These are phyloP conservation scores for Uncinocarpus reesii DNA, from an alignment of 2,329 filamentous ascomycete species.

Conservation along the genomic window DNA sequence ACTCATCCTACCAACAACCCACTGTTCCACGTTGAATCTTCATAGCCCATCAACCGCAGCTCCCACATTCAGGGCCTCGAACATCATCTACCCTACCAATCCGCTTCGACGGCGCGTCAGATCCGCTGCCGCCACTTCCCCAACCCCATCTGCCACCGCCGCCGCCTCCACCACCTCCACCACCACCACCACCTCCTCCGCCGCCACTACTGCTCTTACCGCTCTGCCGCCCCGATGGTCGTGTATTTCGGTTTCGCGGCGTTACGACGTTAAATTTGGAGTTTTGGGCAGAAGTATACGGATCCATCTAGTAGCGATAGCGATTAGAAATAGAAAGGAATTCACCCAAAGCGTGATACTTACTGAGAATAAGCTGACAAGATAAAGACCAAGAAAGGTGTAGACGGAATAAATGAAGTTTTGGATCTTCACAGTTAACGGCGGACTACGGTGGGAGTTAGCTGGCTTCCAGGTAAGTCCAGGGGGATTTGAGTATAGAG, in stretches of 20 bases:
- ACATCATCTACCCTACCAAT: slow-evolving; percentile 41
- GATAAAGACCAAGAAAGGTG: slow-evolving; percentile 40
- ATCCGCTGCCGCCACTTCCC: slow-evolving; percentile 19
- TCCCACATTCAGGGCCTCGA: slow-evolving; percentile 39
- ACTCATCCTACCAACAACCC: no score
- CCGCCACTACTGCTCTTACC: slow-evolving; percentile 18
- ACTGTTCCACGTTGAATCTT: no score
- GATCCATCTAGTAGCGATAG: slow-evolving; percentile 32
- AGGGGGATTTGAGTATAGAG: neutral
- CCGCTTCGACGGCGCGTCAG: slow-evolving; percentile 24
- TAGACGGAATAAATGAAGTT: slow-evolving; percentile 37
- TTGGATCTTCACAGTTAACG: slow-evolving; percentile 35
- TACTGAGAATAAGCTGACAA: slow-evolving; percentile 42
- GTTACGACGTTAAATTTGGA: slow-evolving; percentile 38
- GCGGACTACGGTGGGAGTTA: slow-evolving; percentile 29
- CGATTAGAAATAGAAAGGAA: slow-evolving; percentile 5
- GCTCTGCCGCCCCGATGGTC: slow-evolving; percentile 17
- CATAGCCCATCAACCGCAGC: slow-evolving; percentile 31
- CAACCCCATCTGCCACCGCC: slow-evolving; percentile 17
- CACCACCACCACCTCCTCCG: slow-evolving; percentile 16
- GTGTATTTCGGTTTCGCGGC: slow-evolving; percentile 21
- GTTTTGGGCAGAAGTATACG: slow-evolving; percentile 37
- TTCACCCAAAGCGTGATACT: slow-evolving; percentile 14
- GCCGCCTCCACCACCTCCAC: slow-evolving; percentile 24
- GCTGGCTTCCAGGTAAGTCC: no score